Evolutionary conservation across 2,329 filamentous ascomycete genomes (phyloP).

Genomic region (Metarhizium sp.): DNA sequence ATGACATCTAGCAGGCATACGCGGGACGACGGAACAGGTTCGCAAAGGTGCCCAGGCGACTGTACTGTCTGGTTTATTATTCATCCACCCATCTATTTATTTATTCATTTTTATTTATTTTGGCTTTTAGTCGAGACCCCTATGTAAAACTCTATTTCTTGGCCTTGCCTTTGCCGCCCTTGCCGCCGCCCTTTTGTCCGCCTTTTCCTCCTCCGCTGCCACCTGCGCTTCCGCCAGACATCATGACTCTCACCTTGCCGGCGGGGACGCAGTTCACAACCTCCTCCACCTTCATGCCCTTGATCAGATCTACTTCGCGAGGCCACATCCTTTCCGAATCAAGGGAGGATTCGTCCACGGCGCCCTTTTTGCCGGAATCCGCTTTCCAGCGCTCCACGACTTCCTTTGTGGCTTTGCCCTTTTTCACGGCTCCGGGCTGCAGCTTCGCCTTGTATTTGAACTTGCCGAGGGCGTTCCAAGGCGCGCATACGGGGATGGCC

Average conservation of each 20-base stretch:
- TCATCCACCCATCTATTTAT: background rate
- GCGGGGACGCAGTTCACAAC: slow-evolving; percentile 74
- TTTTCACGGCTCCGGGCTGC: slow-evolving; percentile 83
- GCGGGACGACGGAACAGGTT: background rate
- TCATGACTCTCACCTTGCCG: slow-evolving; percentile 70
- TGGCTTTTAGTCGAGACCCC: background rate
- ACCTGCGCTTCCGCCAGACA: slow-evolving; percentile 41
- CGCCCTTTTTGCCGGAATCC: slow-evolving; percentile 49
- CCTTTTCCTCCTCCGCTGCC: slow-evolving; percentile 29
- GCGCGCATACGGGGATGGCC: slow-evolving; percentile 53
- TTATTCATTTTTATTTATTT: no score
- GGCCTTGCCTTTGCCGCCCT: slow-evolving; percentile 29
- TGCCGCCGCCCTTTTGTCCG: slow-evolving; percentile 20
- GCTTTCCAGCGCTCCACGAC: slow-evolving; percentile 73
- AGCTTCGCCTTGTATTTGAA: slow-evolving; percentile 95
- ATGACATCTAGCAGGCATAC: background rate
- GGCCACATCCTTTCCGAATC: slow-evolving; percentile 76
- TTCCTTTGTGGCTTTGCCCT: slow-evolving; percentile 89
- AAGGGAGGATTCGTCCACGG: slow-evolving; percentile 48
- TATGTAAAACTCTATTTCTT: slow-evolving; percentile 24
- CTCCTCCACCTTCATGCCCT: slow-evolving; percentile 72
- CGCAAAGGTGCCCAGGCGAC: background rate
- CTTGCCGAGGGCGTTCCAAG: slow-evolving; percentile 52
- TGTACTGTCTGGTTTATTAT: background rate
- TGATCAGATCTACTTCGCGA: slow-evolving; percentile 75